phyloP scores from a whole-genome alignment of 2,329 filamentous ascomycete species.

The Alternaria sp. region DNA sequence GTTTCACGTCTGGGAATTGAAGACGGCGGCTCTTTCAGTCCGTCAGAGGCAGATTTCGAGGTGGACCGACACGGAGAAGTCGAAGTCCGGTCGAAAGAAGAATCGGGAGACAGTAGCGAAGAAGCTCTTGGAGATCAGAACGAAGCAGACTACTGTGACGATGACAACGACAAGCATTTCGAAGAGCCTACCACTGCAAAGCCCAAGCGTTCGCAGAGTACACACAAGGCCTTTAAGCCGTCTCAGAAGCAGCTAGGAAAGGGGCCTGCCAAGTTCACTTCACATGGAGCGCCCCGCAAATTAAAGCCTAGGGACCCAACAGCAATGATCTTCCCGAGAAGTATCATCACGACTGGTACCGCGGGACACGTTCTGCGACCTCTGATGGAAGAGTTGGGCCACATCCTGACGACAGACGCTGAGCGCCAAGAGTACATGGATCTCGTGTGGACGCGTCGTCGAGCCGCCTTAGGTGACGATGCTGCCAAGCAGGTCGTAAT shows the following conservation, averaged over 20 bases:
- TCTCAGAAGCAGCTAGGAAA: neutral
- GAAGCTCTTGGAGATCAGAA: neutral
- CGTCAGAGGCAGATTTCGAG: too few species aligned
- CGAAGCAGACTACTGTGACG: neutral
- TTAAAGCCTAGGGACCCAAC: neutral
- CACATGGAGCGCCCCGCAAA: neutral
- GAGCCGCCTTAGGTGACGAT: neutral
- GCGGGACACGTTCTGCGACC: neutral
- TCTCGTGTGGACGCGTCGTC: neutral
- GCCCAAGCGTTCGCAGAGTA: neutral
- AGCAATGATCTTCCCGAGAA: neutral
- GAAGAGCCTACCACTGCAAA: neutral
- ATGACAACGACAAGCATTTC: neutral
- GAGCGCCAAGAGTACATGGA: conserved; percentile 1
- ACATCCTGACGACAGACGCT: neutral
- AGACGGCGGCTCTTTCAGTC: too few species aligned
- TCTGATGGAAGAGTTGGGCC: neutral
- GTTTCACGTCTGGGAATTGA: too few species aligned
- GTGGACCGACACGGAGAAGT: too few species aligned
- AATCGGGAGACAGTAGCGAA: neutral
- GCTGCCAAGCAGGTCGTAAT: neutral
- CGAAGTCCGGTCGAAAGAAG: neutral
- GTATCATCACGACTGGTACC: conserved; percentile 3
- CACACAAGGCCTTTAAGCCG: neutral
- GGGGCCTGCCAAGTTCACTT: neutral